Evolutionary conservation across 192 early-diverging fungal genomes (phyloP).

Genomic region (Coemansia furcata): DNA sequence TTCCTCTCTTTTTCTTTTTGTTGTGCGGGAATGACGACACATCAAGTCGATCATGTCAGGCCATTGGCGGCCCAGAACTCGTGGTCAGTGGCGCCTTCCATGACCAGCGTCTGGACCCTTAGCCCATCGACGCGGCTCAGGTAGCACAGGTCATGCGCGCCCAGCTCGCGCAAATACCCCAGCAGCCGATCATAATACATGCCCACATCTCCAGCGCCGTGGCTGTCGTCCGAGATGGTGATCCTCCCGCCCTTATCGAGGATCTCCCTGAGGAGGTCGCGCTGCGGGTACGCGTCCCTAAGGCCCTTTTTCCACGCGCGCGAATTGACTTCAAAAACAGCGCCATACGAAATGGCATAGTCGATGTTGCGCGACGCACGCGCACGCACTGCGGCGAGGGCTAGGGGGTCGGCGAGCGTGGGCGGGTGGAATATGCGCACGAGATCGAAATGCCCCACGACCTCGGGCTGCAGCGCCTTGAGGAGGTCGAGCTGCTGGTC

Average conservation of each 20-base stretch:
- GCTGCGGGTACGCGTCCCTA: slow-evolving; percentile 80
- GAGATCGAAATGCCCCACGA: slow-evolving; percentile 97
- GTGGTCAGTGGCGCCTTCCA: slow-evolving; percentile 25
- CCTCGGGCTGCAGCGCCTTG: slow-evolving; percentile 64
- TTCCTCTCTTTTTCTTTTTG: neutral
- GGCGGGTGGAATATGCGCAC: slow-evolving; percentile 78
- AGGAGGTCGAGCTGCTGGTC: slow-evolving; percentile 84
- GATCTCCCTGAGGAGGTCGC: slow-evolving; percentile 77
- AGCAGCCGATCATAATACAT: slow-evolving; percentile 76
- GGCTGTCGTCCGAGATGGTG: slow-evolving; percentile 91
- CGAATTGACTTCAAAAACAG: slow-evolving; percentile 92
- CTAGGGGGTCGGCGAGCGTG: slow-evolving; percentile 31
- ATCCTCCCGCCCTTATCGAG: slow-evolving; percentile 63
- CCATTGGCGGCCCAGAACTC: slow-evolving; percentile 41
- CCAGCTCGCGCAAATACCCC: slow-evolving; percentile 69
- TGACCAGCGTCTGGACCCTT: slow-evolving; percentile 10
- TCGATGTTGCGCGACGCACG: slow-evolving; percentile 77
- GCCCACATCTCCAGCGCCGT: slow-evolving; percentile 85
- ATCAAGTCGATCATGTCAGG: neutral
- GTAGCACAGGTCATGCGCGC: slow-evolving; percentile 57
- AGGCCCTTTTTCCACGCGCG: slow-evolving; percentile 91
- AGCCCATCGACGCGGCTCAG: slow-evolving; percentile 1
- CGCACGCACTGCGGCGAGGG: slow-evolving; percentile 43
- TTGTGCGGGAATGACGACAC: neutral
- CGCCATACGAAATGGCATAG: slow-evolving; percentile 73